Conservation (phyloP, 768 basidiomycete species). For the Tylopilus balloui region DNA sequence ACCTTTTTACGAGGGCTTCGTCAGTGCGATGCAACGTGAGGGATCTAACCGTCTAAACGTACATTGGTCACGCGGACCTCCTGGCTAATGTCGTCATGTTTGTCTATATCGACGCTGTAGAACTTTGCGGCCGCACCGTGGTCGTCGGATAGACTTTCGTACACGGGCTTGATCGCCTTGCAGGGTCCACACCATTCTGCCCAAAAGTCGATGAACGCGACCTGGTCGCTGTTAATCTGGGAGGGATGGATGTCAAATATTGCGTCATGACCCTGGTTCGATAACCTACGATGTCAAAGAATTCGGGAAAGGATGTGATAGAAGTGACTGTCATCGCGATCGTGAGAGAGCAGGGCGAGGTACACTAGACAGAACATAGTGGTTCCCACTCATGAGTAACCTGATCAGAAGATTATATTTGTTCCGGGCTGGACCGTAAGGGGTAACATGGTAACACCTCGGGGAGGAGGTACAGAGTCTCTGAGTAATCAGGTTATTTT, state of each 20-base stretch:
- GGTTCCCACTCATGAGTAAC: background rate
- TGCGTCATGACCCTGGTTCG: background rate
- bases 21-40: background rate
- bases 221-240: background rate
- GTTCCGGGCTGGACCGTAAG: background rate
- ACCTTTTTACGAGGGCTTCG: background rate
- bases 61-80: background rate
- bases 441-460: no score
- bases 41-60: background rate
- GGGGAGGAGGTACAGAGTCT: no score
- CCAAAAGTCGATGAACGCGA: conserved; percentile 6
- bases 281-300: background rate
- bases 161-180: conserved; percentile 1
- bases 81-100: conserved; percentile 5
- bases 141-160: conserved; percentile 1
- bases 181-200: conserved; percentile 8
- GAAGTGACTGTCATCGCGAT: background rate
- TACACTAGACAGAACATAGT: background rate
- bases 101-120: conserved; percentile 34
- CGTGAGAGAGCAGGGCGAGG: background rate
- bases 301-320: background rate
- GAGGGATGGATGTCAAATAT: background rate
- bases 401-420: background rate
- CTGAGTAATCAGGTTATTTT: no score
- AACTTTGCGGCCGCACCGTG: background rate